These are phyloP conservation scores for Dryadomyces quercus-mongolicae DNA, from an alignment of 2,329 filamentous ascomycete species.

Conservation along the genomic window DNA sequence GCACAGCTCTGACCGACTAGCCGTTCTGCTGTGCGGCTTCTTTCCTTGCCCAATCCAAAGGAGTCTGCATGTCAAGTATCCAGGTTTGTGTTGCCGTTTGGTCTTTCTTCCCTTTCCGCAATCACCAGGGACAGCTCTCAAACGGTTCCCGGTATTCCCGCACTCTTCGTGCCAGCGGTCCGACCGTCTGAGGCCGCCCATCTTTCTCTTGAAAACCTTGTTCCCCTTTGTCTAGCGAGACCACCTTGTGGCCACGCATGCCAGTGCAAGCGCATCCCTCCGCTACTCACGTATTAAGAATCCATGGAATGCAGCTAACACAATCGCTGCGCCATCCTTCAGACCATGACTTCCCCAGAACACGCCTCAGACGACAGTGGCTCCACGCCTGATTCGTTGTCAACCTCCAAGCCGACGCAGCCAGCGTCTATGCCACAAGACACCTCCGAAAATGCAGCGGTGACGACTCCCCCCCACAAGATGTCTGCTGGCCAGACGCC, in stretches of 20 bases:
- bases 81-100: background rate
- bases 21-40: conserved; percentile 1
- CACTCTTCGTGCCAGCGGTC: too few species aligned
- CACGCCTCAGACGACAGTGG: conserved; percentile 9
- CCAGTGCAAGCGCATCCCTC: background rate
- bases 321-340: background rate
- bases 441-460: conserved; percentile 14
- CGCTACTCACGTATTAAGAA: background rate
- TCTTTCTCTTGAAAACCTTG: background rate
- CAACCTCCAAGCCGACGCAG: background rate
- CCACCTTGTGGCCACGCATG: background rate
- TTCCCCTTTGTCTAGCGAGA: background rate
- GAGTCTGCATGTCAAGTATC: conserved; percentile 3
- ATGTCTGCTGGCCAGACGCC: conserved; percentile 21
- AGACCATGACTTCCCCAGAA: conserved; percentile 13
- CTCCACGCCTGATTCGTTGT: conserved; percentile 4
- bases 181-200: too few species aligned
- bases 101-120: background rate
- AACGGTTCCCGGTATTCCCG: too few species aligned
- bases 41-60: background rate
- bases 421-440: conserved; percentile 7
- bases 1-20: background rate
- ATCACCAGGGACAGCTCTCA: too few species aligned
- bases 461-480: conserved; percentile 16
- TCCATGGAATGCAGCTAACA: conserved; percentile 5